These are phyloP conservation scores for Musa itinerans DNA, from an alignment of 176 grass and related monocot species.

Conservation along the genomic window DNA sequence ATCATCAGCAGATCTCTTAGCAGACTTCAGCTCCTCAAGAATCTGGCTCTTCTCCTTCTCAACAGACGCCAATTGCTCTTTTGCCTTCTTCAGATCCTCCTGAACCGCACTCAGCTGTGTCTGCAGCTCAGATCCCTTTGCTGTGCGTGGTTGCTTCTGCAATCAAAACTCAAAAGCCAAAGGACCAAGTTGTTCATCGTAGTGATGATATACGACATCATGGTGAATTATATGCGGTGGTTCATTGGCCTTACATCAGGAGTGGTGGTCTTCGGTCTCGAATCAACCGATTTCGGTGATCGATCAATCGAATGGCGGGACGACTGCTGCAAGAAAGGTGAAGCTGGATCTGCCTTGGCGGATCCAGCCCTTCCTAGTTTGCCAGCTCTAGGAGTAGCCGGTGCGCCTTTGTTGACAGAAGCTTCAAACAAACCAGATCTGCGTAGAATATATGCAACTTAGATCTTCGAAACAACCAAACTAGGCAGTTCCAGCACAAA, in stretches of 20 bases:
- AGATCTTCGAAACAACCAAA: constrained; percentile 14
- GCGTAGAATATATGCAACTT: constrained; percentile 22
- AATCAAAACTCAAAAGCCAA: constrained; percentile 4
- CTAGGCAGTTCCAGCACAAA: constrained; percentile 10
- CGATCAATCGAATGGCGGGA: constrained; percentile 74
- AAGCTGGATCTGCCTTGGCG: constrained; percentile 50
- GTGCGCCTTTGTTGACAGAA: constrained; percentile 48
- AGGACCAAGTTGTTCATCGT: neutral
- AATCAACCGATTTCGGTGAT: constrained; percentile 66
- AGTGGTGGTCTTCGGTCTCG: constrained; percentile 64
- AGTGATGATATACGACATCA: too few species aligned
- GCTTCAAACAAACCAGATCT: constrained; percentile 93
- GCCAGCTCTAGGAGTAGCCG: constrained; percentile 57
- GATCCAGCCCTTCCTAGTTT: constrained; percentile 37
- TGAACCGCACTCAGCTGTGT: constrained; percentile 32
- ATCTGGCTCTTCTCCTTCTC: constrained; percentile 41
- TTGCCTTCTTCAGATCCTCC: constrained; percentile 54
- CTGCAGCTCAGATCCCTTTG: constrained; percentile 54
- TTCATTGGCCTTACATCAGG: constrained; percentile 54
- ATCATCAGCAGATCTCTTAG: constrained; percentile 33
- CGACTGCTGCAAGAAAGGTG: constrained; percentile 42
- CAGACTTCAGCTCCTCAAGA: constrained; percentile 39
- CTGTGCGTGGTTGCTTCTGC: constrained; percentile 38
- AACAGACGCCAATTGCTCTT: constrained; percentile 30
- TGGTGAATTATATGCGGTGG: neutral